Base-by-base conservation (phyloP, 257 asterid genomes). In the Nicotiana benthamiana region DNA sequence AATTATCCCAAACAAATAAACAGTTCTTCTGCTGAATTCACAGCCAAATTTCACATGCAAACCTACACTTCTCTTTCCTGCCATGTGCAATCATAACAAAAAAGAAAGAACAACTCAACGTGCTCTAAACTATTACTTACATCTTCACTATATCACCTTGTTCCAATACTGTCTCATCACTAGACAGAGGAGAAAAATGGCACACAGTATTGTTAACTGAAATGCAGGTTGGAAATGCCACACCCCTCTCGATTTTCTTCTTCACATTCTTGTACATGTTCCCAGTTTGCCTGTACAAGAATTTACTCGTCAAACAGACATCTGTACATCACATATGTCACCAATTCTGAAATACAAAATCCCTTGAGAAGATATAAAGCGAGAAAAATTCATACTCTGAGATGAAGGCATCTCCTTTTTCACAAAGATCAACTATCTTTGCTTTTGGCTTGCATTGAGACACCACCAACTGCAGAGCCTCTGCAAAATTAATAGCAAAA, bases 241-340 rank as follows among this genome's bases (percentile, higher is more conserved):
- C 95, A 27, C 99, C 99, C 67, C 91, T 86, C 76, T 92, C 98
- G 51, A 95, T 95, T 91, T 95, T 95, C 97, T 92, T 95, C 91
- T 95, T 93, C 40, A 82, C 94, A 81, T 95, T 92, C 95, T 93
- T 95, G 85, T 93, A 95, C 98, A 90, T 95, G 83, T 84, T 93
- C 28, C 97, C 97, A 15, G 97, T 82, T 88, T 95, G 97, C 88
- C 99, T 94, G 81, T 36, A 74, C 36, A 52, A 32, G 15, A 30
- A 79, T 6, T 60, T 13, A 82, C 36, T 17, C 11, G 17, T 74
- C 22, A 72, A 27, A 30, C 20, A 9, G 9, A 34, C 5, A n/a
- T 2, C 75, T 26, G 13, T 17, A 65, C 26, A 66, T 34, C 52
- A 34, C 53, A 9, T 2, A 20, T 1, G 7, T 22, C 77, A 22